Base-by-base conservation (phyloP, 768 basidiomycete species). In the Boletus coccyginus region DNA sequence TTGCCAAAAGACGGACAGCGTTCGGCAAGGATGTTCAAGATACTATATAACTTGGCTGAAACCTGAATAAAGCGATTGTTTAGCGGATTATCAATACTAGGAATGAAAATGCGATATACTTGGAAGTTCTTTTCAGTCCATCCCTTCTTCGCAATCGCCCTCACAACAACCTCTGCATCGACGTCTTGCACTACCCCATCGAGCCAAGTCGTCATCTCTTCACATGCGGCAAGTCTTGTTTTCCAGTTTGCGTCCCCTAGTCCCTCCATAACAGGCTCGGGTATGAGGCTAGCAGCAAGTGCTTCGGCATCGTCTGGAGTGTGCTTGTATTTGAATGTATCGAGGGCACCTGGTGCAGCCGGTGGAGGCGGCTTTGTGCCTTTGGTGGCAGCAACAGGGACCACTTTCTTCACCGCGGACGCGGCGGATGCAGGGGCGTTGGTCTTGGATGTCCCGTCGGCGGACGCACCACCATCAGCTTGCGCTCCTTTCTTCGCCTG, bases 121-220 rank as follows among this genome's bases (percentile, higher is more conserved):
- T 99, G 96, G 62, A 99, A 99, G 66, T 98, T 99, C 78, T 97
- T 98, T 75, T 99, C 97, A n/a, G 80, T 82, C 94, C 94, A 98
- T 3, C 95, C 94, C 60, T 91, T 93, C 78, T 96, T 98, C 5
- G 83, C 87, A 56, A 98, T 73, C 61, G 90, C 87, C 27, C 96
- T 81, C 19, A 98, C 83, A 38, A 99, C 65, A 6, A 99, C 84
- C 71, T 99, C 97, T 13, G 88, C 85, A 61, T 99, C 96, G 1
- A 91, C 73, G 0, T 78, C 76, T 35, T 81, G 78, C 13, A 85
- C 80, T 31, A 81, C 78, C 1, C 78, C 81, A 56, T 93, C 87
- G 6, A 94, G 74, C 96, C 97, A 98, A 6, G 76, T 72, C 2
- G 81, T 77, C 85, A 98, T 81, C 67, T 90, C 90, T 53, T 97